phyloP scores from a whole-genome alignment of 352 stramenopile genomes.

The Bremia lactucae region DNA sequence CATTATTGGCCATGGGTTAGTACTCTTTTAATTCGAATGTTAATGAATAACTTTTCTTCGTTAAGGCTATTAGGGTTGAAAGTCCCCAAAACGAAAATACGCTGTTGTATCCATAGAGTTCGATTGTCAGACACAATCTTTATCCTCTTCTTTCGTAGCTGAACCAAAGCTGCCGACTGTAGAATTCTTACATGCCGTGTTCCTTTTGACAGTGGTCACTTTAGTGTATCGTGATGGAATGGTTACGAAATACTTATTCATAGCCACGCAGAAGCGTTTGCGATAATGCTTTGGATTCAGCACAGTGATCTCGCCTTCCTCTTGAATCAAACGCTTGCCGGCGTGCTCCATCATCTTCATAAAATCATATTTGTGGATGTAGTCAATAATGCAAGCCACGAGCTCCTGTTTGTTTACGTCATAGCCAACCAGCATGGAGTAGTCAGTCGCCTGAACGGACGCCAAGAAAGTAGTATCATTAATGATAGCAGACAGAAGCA shows the following conservation, averaged over 20 bases:
- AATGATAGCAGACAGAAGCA: slow-evolving; percentile 74
- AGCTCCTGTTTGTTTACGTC: slow-evolving; percentile 81
- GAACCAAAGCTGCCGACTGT: slow-evolving; percentile 15
- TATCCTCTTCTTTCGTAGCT: slow-evolving; percentile 22
- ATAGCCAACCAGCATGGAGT: slow-evolving; percentile 84
- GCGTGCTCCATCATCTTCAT: slow-evolving; percentile 87
- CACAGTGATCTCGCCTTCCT: slow-evolving; percentile 83
- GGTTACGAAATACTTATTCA: slow-evolving; percentile 86
- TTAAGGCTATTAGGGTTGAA: no score
- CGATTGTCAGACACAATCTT: no score
- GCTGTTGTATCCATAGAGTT: no score
- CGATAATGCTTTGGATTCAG: slow-evolving; percentile 82
- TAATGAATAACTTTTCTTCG: no score
- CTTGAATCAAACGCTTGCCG: slow-evolving; percentile 80
- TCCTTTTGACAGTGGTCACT: slow-evolving; percentile 55
- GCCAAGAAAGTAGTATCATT: slow-evolving; percentile 82
- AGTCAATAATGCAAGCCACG: slow-evolving; percentile 84
- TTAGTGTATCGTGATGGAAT: slow-evolving; percentile 82
- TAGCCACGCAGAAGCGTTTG: slow-evolving; percentile 73
- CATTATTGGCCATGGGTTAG: no score
- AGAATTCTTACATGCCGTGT: slow-evolving; percentile 16
- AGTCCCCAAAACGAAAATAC: no score
- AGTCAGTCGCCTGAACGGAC: slow-evolving; percentile 77
- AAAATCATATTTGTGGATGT: slow-evolving; percentile 87
- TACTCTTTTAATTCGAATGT: no score